Percentiles rank a stretch among this genome's conserved stretches.
phyloP scores from a whole-genome alignment of 257 asterid genomes.

The Solanum raphanifolium region DNA sequence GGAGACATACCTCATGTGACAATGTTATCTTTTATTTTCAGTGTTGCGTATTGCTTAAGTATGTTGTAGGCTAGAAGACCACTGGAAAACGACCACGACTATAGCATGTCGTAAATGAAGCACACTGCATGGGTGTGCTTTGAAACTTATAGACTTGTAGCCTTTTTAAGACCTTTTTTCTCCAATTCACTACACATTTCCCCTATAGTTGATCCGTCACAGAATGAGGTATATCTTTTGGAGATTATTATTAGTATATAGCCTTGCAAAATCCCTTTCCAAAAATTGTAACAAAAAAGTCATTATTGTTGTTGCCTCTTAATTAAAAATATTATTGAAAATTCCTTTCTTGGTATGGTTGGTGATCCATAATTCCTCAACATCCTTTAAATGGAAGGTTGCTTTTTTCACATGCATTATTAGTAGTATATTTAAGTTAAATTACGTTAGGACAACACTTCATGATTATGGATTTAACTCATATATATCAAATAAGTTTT shows the following conservation, averaged over 20 bases:
- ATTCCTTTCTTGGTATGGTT: background rate
- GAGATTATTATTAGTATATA: background rate
- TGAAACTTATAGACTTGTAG: background rate
- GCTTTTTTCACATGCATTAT: background rate
- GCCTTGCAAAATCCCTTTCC: background rate
- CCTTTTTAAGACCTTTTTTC: background rate
- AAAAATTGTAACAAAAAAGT: no score
- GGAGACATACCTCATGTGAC: background rate
- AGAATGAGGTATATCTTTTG: background rate
- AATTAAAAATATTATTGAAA: background rate
- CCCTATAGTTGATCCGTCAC: background rate
- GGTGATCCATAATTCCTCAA: background rate
- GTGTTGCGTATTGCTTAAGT: background rate
- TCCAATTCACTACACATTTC: background rate
- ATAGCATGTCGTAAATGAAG: no score
- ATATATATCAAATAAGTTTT: background rate
- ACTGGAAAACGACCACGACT: background rate
- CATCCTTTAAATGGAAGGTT: background rate
- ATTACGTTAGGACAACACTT: background rate
- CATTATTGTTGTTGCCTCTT: background rate
- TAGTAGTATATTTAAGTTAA: background rate
- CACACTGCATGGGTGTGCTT: background rate
- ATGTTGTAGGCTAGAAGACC: background rate
- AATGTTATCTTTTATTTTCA: background rate
- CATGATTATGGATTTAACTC: background rate